phyloP scores from a whole-genome alignment of 2,329 filamentous ascomycete genomes.

The Ascochyta viciae-villosae region DNA sequence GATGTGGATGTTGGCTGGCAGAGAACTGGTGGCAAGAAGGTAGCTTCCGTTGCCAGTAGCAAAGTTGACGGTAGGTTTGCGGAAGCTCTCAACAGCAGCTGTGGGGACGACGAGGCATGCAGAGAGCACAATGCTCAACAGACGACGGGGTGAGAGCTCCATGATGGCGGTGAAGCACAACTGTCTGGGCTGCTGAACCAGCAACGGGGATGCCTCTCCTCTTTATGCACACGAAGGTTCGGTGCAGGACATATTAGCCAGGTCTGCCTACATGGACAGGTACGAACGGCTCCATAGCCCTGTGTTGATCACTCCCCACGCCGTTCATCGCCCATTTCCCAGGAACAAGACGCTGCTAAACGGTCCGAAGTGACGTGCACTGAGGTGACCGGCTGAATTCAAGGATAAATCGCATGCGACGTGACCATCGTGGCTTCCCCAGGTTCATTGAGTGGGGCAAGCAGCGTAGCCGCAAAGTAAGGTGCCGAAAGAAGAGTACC shows the following conservation, averaged over 20 bases:
- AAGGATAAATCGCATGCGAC: conserved; percentile 12
- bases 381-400: conserved; percentile 14
- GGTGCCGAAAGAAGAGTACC: not conserved
- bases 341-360: conserved; percentile 5
- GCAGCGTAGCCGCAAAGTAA: conserved; percentile 3
- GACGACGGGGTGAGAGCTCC: conserved; percentile 39
- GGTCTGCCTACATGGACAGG: not conserved
- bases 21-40: conserved; percentile 40
- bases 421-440: conserved; percentile 14
- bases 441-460: conserved; percentile 14
- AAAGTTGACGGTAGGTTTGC: conserved; percentile 59
- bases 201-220: not conserved
- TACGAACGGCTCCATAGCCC: conserved; percentile 9
- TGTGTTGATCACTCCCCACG: conserved; percentile 7
- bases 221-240: conserved; percentile 14
- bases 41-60: conserved; percentile 49
- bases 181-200: conserved; percentile 5
- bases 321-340: conserved; percentile 2
- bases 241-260: conserved; percentile 16
- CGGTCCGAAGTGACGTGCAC: conserved; percentile 12
- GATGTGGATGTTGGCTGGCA: conserved; percentile 41
- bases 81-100: conserved; percentile 50
- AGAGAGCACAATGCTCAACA: conserved; percentile 33
- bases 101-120: conserved; percentile 28
- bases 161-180: conserved; percentile 23